A percentile compares a stretch with the other conserved stretches of the same genome.
Evolutionary conservation across 2,329 filamentous ascomycete genomes (phyloP).

Genomic region (Bretziella fagacearum): DNA sequence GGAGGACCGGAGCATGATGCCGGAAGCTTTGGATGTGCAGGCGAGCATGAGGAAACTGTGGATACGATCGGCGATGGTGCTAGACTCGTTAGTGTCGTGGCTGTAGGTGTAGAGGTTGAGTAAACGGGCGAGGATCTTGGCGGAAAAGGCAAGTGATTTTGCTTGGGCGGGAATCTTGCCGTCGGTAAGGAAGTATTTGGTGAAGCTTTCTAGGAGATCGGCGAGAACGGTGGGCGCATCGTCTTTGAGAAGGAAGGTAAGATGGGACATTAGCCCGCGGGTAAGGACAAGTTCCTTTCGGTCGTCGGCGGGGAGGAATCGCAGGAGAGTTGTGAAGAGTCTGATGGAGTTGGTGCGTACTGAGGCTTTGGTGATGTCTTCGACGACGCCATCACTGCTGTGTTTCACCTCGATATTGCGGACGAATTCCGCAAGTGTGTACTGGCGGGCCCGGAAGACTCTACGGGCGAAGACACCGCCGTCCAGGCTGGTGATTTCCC

Average conservation of each 20-base stretch:
- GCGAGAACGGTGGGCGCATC: slow-evolving; percentile 60
- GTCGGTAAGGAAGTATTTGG: slow-evolving; percentile 56
- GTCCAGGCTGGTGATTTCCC: slow-evolving; percentile 72
- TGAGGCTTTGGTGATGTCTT: slow-evolving; percentile 55
- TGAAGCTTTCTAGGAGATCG: slow-evolving; percentile 57
- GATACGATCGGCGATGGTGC: slow-evolving; percentile 46
- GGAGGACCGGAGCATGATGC: slow-evolving; percentile 56
- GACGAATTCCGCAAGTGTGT: slow-evolving; percentile 63
- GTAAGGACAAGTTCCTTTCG: slow-evolving; percentile 70
- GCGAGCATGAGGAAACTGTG: slow-evolving; percentile 60
- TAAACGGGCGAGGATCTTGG: slow-evolving; percentile 55
- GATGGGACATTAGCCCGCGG: slow-evolving; percentile 63
- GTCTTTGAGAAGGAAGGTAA: slow-evolving; percentile 61
- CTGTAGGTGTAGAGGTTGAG: slow-evolving; percentile 52
- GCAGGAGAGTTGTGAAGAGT: slow-evolving; percentile 64
- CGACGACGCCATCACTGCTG: slow-evolving; percentile 32
- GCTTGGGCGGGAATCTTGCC: slow-evolving; percentile 51
- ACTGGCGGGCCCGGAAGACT: slow-evolving; percentile 61
- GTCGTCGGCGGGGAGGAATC: slow-evolving; percentile 56
- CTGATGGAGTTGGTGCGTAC: slow-evolving; percentile 68
- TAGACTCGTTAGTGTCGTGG: slow-evolving; percentile 28
- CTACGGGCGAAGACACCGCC: slow-evolving; percentile 63
- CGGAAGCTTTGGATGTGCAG: slow-evolving; percentile 57
- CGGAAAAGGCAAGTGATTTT: slow-evolving; percentile 62
- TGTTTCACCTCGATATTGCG: slow-evolving; percentile 62